Conservation (phyloP, 495 filamentous ascomycete genomes). For the Xylaria longipes region DNA sequence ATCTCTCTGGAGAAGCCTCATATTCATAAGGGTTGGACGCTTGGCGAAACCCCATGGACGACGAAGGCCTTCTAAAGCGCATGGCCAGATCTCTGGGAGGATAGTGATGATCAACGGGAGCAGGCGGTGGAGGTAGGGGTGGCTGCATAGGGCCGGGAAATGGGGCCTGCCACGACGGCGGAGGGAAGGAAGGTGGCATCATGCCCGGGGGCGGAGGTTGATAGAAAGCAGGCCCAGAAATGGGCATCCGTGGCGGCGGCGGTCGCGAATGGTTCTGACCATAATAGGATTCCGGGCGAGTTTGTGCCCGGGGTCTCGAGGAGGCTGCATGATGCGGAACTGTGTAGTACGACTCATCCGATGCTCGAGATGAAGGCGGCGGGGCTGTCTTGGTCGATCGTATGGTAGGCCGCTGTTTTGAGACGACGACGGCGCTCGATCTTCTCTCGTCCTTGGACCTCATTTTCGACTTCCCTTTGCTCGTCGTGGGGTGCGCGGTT, state of each 20-base stretch:
- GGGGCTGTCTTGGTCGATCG: conserved; percentile 37
- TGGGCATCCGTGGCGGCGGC: conserved; percentile 33
- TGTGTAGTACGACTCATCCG: conserved; percentile 50
- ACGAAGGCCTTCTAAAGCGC: conserved; percentile 46
- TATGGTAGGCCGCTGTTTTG: conserved; percentile 32
- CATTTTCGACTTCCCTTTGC: conserved; percentile 35
- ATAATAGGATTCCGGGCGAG: conserved; percentile 50
- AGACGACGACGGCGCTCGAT: conserved; percentile 29
- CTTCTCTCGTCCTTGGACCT: conserved; percentile 39
- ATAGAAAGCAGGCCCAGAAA: conserved; percentile 39
- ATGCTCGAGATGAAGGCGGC: conserved; percentile 34
- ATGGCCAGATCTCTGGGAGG: conserved; percentile 42
- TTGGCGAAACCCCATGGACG: conserved; percentile 50
- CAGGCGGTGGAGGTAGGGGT: conserved; percentile 36
- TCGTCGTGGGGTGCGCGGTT: conserved; percentile 42
- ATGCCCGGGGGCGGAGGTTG: conserved; percentile 34
- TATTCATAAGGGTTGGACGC: conserved; percentile 42
- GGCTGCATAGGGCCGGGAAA: conserved; percentile 27
- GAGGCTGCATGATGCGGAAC: conserved; percentile 37
- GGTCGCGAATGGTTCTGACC: conserved; percentile 40
- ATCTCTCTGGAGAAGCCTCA: conserved; percentile 35
- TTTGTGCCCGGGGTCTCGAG: conserved; percentile 49
- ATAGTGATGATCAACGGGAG: conserved; percentile 35
- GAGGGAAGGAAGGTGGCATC: conserved; percentile 33
- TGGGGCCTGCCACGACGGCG: conserved; percentile 24